Conservation (phyloP, 2,329 filamentous ascomycete genomes). For the Colletotrichum acutatum region DNA sequence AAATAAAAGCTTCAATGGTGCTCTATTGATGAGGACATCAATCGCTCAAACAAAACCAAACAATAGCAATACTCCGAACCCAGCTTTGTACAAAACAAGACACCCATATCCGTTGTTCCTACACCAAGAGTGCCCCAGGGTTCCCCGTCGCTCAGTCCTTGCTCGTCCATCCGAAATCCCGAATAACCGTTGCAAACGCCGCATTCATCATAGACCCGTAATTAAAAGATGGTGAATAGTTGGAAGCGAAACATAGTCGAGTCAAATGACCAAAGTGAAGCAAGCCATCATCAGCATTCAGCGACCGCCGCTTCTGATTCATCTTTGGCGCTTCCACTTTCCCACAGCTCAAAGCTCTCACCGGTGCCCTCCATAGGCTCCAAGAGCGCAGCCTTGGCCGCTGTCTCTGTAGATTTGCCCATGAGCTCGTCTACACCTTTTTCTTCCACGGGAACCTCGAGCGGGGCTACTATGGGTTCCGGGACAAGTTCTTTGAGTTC, state of each 20-base stretch:
- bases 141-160: conserved; percentile 12
- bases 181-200: conserved; percentile 25
- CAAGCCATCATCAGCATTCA: conserved; percentile 40
- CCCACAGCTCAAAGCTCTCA: conserved; percentile 76
- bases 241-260: conserved; percentile 26
- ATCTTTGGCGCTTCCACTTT: conserved; percentile 73
- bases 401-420: conserved; percentile 47
- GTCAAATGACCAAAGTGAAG: conserved; percentile 5
- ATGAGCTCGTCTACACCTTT: conserved; percentile 51
- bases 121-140: conserved; percentile 9
- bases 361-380: conserved; percentile 68
- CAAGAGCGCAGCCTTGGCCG: conserved; percentile 59
- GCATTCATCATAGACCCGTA: conserved; percentile 31
- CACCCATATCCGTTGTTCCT: conserved; percentile 10
- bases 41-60: conserved; percentile 6
- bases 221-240: conserved; percentile 35
- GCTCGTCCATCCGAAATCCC: conserved; percentile 10
- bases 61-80: conserved; percentile 22
- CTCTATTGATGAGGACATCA: conserved; percentile 30
- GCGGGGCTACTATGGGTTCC: conserved; percentile 39
- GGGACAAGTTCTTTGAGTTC: conserved; percentile 41
- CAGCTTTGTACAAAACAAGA: conserved; percentile 17
- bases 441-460: conserved; percentile 36
- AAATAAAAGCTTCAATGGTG: background rate
- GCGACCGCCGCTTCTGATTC: conserved; percentile 53